Percentiles rank a stretch among this genome's conserved stretches.
Evolutionary conservation across 2,329 filamentous ascomycete species (phyloP).

Genomic region (Fusarium staphyleae): DNA sequence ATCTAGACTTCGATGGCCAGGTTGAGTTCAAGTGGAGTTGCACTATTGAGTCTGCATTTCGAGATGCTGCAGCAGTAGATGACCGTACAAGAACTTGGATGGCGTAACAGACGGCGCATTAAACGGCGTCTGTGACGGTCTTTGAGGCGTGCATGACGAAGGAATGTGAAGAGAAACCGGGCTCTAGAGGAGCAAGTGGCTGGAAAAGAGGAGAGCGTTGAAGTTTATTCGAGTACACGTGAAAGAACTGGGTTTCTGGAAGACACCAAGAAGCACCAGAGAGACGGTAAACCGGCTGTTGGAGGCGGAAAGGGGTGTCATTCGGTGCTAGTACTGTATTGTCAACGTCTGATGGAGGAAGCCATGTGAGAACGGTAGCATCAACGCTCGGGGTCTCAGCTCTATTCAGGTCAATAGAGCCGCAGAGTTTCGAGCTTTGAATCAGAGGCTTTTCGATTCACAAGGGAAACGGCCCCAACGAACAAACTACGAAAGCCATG

Average conservation of each 20-base stretch:
- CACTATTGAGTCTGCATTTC: conserved; percentile 1
- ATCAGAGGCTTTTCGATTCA: conserved; percentile 29
- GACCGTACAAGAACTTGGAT: conserved; percentile 20
- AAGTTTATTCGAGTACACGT: conserved; percentile 21
- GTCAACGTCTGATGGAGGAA: conserved; percentile 7
- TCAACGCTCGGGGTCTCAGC: conserved; percentile 2
- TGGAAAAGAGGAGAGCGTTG: conserved; percentile 14
- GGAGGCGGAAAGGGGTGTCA: conserved; percentile 18
- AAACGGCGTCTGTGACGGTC: conserved; percentile 27
- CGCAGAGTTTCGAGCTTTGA: conserved; percentile 21
- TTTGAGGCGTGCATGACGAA: conserved; percentile 21
- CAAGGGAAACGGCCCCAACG: conserved; percentile 14
- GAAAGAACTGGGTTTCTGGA: conserved; percentile 17
- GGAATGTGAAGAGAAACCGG: conserved; percentile 24
- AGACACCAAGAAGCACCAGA: conserved; percentile 3
- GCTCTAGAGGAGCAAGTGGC: conserved; percentile 10
- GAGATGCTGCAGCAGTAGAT: neutral
- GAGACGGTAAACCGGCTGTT: conserved; percentile 7
- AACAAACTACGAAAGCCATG: conserved; percentile 25
- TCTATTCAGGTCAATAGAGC: conserved; percentile 24
- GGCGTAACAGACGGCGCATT: conserved; percentile 24
- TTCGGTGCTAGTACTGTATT: neutral
- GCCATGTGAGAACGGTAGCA: conserved; percentile 1
- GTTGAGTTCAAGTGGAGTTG: conserved; percentile 18
- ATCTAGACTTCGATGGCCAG: conserved; percentile 8